Conservation (phyloP, 129 eudicot species). For the Ambrosia trifida region DNA sequence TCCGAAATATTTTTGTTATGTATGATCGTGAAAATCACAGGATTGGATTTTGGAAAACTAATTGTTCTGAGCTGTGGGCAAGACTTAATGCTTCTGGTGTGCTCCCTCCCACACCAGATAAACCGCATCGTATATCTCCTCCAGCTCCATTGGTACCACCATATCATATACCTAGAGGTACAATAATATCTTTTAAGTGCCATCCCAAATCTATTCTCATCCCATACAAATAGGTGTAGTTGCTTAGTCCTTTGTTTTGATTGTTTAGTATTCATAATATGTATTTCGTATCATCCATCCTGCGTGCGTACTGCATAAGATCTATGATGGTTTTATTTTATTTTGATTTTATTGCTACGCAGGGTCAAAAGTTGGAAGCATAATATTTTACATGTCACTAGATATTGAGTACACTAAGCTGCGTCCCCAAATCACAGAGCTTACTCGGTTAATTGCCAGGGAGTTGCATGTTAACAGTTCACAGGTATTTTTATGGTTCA, state of each 20-base stretch:
- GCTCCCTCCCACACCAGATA: constrained; percentile 42
- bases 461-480: constrained; percentile 59
- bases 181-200: not conserved
- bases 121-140: constrained; percentile 34
- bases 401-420: constrained; percentile 45
- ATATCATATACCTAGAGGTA: constrained; percentile 54
- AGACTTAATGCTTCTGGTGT: constrained; percentile 52
- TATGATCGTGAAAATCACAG: constrained; percentile 90
- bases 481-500: constrained; percentile 48
- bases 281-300: constrained; percentile 6
- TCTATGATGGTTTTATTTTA: not conserved
- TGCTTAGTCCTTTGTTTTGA: constrained; percentile 15
- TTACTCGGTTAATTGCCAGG: constrained; percentile 52
- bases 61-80: constrained; percentile 90
- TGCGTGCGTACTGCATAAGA: not conserved
- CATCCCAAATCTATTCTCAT: not conserved
- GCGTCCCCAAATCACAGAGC: constrained; percentile 61
- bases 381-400: constrained; percentile 62
- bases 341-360: constrained; percentile 24
- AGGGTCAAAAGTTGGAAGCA: constrained; percentile 59
- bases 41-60: constrained; percentile 98
- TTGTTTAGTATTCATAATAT: not conserved
- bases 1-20: constrained; percentile 83
- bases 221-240: not conserved
- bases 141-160: constrained; percentile 56